Conservation (phyloP, 2,329 filamentous ascomycete species). For the Akanthomyces dipterigenus region DNA sequence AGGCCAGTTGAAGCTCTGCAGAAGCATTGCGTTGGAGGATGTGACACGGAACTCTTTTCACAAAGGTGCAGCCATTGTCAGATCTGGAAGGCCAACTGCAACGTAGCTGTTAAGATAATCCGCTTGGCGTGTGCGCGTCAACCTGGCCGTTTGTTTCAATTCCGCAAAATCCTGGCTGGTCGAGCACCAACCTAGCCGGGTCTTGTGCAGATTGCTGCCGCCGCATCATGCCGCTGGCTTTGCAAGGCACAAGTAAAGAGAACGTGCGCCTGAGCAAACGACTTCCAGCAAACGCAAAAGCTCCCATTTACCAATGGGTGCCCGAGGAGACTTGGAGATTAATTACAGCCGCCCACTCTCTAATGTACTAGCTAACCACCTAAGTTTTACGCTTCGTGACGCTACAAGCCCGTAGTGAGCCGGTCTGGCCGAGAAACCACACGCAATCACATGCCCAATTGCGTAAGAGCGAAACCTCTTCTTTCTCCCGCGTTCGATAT, state of each 20-base stretch:
- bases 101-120: background rate
- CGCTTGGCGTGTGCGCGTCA: background rate
- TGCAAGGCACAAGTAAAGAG: background rate
- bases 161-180: slow-evolving; percentile 3
- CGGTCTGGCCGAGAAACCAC: background rate
- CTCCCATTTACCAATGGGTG: background rate
- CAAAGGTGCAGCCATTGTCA: background rate
- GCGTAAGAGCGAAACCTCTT: background rate
- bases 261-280: background rate
- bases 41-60: background rate
- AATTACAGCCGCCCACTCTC: too few relatives aligned
- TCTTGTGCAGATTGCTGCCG: background rate
- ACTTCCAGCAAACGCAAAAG: background rate
- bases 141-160: slow-evolving; percentile 1
- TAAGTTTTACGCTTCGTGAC: background rate
- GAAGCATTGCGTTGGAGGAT: background rate
- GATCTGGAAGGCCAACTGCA: background rate
- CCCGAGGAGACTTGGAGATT: too few relatives aligned
- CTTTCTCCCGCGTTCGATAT: background rate
- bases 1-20: too few relatives aligned
- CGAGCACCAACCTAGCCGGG: background rate
- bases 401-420: background rate
- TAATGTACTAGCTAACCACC: too few relatives aligned
- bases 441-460: slow-evolving; percentile 1
- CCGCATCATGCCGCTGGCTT: background rate